These are phyloP conservation scores for Cajanus cajan DNA, from an alignment of 306 rosid genomes.

Conservation along the genomic window DNA sequence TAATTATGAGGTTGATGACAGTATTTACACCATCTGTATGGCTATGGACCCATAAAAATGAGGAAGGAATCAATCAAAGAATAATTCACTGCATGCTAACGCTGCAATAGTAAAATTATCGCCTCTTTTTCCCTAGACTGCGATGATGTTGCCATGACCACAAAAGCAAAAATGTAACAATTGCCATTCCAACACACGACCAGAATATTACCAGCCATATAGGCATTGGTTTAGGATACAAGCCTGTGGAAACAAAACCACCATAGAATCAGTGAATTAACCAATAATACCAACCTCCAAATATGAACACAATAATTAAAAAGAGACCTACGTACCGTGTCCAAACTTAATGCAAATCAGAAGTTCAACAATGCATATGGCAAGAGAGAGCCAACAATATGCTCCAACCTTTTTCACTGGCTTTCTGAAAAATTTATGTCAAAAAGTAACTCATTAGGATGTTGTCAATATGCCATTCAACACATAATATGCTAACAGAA, in stretches of 20 bases:
- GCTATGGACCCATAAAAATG: slow-evolving; percentile 45
- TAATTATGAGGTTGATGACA: slow-evolving; percentile 41
- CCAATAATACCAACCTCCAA: background rate
- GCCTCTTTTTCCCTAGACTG: slow-evolving; percentile 70
- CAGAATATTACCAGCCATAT: slow-evolving; percentile 74
- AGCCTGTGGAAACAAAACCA: slow-evolving; percentile 49
- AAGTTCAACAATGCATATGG: slow-evolving; percentile 95
- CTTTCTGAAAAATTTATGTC: slow-evolving; percentile 50
- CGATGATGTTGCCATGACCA: slow-evolving; percentile 88
- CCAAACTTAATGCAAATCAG: slow-evolving; percentile 97
- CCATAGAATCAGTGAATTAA: background rate
- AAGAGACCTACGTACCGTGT: slow-evolving; percentile 53
- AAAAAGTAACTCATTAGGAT: background rate
- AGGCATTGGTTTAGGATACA: slow-evolving; percentile 95
- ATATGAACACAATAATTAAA: background rate
- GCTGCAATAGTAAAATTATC: slow-evolving; percentile 29
- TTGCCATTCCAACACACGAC: slow-evolving; percentile 54
- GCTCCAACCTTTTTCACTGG: slow-evolving; percentile 97
- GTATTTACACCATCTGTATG: slow-evolving; percentile 67
- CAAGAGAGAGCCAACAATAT: slow-evolving; percentile 97
- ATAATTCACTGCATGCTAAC: slow-evolving; percentile 34
- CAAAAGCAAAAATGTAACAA: slow-evolving; percentile 52
- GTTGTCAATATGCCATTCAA: background rate
- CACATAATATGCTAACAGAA: slow-evolving; percentile 27
- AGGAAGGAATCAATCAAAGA: slow-evolving; percentile 74